These are phyloP conservation scores for Fraxinus albicans DNA, from an alignment of 305 asterid species.

Conservation along the genomic window DNA sequence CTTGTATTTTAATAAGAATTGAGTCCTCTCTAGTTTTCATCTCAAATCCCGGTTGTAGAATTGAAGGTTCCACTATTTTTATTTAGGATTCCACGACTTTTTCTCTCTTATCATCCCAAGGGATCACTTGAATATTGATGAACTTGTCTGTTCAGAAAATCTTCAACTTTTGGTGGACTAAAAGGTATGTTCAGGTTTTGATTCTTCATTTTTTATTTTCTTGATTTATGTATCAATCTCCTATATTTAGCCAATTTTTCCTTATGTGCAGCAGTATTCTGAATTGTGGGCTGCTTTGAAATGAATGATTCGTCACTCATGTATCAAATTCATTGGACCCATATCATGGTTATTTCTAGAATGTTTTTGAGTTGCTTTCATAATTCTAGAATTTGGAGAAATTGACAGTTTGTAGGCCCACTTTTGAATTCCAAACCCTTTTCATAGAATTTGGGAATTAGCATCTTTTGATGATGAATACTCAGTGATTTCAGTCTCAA, in stretches of 20 bases:
- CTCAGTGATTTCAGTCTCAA: slow-evolving; percentile 11
- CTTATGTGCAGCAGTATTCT: slow-evolving; percentile 33
- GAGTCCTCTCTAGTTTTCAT: slow-evolving; percentile 17
- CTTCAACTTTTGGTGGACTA: slow-evolving; percentile 32
- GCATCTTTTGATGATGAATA: slow-evolving; percentile 9
- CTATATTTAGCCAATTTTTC: slow-evolving; percentile 17
- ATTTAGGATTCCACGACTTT: slow-evolving; percentile 37
- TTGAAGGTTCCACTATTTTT: slow-evolving; percentile 31
- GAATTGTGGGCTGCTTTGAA: slow-evolving; percentile 24
- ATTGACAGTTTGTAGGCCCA: slow-evolving; percentile 24
- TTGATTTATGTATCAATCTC: slow-evolving; percentile 21
- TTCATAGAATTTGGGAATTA: slow-evolving; percentile 22
- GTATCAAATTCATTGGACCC: slow-evolving; percentile 24
- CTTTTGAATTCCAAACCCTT: slow-evolving; percentile 15
- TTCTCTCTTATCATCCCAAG: slow-evolving; percentile 43
- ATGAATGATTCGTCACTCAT: slow-evolving; percentile 19
- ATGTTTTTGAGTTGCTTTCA: slow-evolving; percentile 22
- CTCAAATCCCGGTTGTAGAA: slow-evolving; percentile 38
- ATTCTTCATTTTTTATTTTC: slow-evolving; percentile 1
- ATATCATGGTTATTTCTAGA: slow-evolving; percentile 18
- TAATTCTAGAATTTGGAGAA: slow-evolving; percentile 20
- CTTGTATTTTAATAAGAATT: slow-evolving; percentile 26
- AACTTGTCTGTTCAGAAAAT: slow-evolving; percentile 23
- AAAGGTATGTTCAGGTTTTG: slow-evolving; percentile 43
- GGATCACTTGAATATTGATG: slow-evolving; percentile 40